These are phyloP conservation scores for Cladophialophora chaetospira DNA, from an alignment of 2,329 filamentous ascomycete species.

Conservation along the genomic window DNA sequence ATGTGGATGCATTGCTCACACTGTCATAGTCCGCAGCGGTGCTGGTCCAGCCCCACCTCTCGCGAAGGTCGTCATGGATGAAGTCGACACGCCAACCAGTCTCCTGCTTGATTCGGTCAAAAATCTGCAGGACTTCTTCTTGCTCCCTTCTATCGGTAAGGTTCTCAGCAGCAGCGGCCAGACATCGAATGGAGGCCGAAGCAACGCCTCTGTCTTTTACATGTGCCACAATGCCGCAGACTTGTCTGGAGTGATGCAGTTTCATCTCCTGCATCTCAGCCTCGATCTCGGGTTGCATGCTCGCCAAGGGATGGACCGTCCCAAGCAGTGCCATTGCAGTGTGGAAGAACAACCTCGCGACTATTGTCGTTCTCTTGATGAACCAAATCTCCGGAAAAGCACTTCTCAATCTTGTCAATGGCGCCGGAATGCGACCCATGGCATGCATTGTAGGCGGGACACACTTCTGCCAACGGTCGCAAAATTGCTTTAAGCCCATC, in stretches of 20 bases:
- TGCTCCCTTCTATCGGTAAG: slow-evolving; percentile 71
- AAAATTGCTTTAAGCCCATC: slow-evolving; percentile 76
- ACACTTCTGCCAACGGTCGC: slow-evolving; percentile 76
- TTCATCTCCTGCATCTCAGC: slow-evolving; percentile 71
- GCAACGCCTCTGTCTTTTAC: slow-evolving; percentile 78
- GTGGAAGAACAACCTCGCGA: slow-evolving; percentile 86
- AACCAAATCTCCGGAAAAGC: slow-evolving; percentile 89
- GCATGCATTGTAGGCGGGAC: slow-evolving; percentile 87
- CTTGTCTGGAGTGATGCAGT: slow-evolving; percentile 74
- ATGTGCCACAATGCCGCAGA: slow-evolving; percentile 87
- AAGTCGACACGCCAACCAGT: slow-evolving; percentile 77
- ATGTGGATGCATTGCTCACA: slow-evolving; percentile 36
- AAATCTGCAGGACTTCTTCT: slow-evolving; percentile 75
- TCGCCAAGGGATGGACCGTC: slow-evolving; percentile 67
- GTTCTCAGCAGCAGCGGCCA: slow-evolving; percentile 75
- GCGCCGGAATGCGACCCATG: slow-evolving; percentile 72
- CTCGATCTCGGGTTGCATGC: slow-evolving; percentile 59
- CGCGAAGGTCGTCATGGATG: slow-evolving; percentile 71
- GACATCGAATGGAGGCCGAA: slow-evolving; percentile 74
- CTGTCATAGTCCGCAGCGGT: slow-evolving; percentile 40
- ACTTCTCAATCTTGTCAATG: slow-evolving; percentile 68
- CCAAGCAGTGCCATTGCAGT: slow-evolving; percentile 79
- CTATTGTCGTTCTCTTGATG: slow-evolving; percentile 76
- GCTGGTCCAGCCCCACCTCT: slow-evolving; percentile 73
- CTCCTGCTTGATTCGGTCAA: slow-evolving; percentile 72